These are phyloP conservation scores for Phaeolepiota aurea DNA, from an alignment of 768 basidiomycete genomes.

Conservation along the genomic window DNA sequence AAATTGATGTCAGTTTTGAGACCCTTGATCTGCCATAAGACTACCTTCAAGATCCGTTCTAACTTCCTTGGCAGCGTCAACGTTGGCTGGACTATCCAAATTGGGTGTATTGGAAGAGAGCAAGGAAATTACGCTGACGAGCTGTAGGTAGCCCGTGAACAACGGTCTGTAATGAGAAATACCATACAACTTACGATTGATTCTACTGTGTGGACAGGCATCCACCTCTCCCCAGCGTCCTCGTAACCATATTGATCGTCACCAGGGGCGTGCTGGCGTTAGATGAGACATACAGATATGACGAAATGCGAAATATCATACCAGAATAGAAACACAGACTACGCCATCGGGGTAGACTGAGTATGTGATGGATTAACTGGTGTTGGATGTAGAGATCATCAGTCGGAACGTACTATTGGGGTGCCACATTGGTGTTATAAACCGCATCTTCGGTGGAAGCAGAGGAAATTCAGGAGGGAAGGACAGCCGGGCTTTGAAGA, in stretches of 20 bases:
- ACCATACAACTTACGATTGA: constrained; percentile 65
- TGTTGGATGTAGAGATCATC: constrained; percentile 1
- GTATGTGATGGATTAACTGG: constrained; percentile 5
- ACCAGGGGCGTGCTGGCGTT: constrained; percentile 78
- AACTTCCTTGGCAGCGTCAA: constrained; percentile 90
- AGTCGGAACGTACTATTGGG: constrained; percentile 86
- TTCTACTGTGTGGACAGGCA: constrained; percentile 95
- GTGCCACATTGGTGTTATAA: constrained; percentile 94
- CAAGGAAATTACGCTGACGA: constrained; percentile 93
- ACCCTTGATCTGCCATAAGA: too few species aligned
- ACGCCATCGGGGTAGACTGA: constrained; percentile 87
- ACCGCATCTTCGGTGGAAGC: constrained; percentile 91
- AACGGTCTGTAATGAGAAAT: constrained; percentile 4
- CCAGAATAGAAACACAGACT: constrained; percentile 95
- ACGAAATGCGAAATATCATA: constrained; percentile 15
- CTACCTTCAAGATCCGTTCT: constrained; percentile 54
- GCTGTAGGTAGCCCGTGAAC: constrained; percentile 33
- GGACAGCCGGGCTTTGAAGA: constrained; percentile 83
- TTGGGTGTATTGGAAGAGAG: constrained; percentile 89
- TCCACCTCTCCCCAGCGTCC: constrained; percentile 94
- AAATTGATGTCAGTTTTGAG: constrained; percentile 13
- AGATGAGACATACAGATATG: constrained; percentile 3
- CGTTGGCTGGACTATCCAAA: constrained; percentile 90
- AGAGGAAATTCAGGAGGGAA: constrained; percentile 91
- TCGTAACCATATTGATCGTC: constrained; percentile 97